Conservation (phyloP, 257 asterid genomes). For the Nicotiana obtusifolia region DNA sequence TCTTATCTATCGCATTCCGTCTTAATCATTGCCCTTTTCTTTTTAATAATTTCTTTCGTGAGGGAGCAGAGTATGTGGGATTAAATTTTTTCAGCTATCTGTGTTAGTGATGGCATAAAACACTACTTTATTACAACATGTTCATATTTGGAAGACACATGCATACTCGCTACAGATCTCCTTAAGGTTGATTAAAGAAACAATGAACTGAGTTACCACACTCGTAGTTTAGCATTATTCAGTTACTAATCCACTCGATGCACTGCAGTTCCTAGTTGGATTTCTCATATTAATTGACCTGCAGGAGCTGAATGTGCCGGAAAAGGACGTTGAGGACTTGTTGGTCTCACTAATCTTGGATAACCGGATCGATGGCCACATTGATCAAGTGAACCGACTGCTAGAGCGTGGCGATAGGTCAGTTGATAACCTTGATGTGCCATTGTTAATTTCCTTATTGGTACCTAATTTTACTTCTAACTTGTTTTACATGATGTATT, state of each 20-base stretch:
- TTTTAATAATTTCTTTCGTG: neutral
- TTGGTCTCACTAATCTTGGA: constrained; percentile 91
- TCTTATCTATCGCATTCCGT: neutral
- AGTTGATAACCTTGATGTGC: neutral
- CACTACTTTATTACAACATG: neutral
- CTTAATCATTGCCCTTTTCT: neutral
- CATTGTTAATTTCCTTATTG: neutral
- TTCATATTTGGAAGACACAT: neutral
- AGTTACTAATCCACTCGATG: neutral
- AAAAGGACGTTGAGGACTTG: constrained; percentile 83
- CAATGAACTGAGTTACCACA: neutral
- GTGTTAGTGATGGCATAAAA: neutral
- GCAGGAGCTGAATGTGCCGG: constrained; percentile 96
- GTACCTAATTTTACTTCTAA: neutral
- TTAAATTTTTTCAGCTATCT: neutral
- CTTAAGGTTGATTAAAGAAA: neutral
- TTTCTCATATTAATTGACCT: neutral
- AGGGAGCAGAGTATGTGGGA: neutral
- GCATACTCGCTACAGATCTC: neutral
- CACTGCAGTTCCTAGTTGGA: neutral
- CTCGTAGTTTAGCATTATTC: neutral
- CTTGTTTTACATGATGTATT: neutral
- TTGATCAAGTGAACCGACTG: constrained; percentile 88
- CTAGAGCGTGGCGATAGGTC: constrained; percentile 91
- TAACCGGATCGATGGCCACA: constrained; percentile 78